Base-by-base conservation (phyloP, 352 stramenopile species). In the Globisporangium abappressorium region DNA sequence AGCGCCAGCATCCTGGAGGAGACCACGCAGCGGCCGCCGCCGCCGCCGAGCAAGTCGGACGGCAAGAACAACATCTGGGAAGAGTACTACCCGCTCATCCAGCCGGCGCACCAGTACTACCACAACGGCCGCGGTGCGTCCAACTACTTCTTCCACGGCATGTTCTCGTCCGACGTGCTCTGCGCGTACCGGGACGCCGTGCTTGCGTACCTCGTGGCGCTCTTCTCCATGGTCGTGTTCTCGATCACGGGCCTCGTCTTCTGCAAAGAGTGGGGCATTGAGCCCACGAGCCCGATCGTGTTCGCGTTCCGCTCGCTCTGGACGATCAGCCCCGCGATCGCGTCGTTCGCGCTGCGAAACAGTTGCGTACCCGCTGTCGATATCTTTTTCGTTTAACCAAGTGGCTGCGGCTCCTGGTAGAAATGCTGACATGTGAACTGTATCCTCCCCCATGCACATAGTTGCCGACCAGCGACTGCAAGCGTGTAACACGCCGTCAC, bases 91-190 rank as follows among this genome's bases (percentile, higher is more conserved):
- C 88, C 88, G 64, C 86, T 95, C 55, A 84, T 95, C 59, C 88
- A 95, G 72, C 86, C 88, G 6, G 72, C 86, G 41, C 84, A 91
- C 70, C 81, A 92, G 75, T 92, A 93, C 65, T 82, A 93, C 70
- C 74, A 90, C 60, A 90, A 89, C 46, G 85, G 86, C 62, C 80
- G 81, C 41, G 79, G 79, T 55, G 83, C 82, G n/a, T 88, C 76
- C 62, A 92, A 90, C 75, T 92, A 91, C 64, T 95, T 95, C 69
- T 95, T 92, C 75, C 84, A 94, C 65, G 84, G 84, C 75, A 90
- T 94, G 81, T 94, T 94, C 71, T 91, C 84, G n/a, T 84, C 85
- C 57, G 88, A 95, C 62, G 88, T 95, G 64, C 80, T 91, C 68
- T 91, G 79, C 72, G 88, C 88, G 49, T 95, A 95, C 69, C 78